Percentiles rank a stretch among this genome's conserved stretches.
phyloP scores from a whole-genome alignment of 495 filamentous ascomycete genomes.

The Podospora fimiseda region DNA sequence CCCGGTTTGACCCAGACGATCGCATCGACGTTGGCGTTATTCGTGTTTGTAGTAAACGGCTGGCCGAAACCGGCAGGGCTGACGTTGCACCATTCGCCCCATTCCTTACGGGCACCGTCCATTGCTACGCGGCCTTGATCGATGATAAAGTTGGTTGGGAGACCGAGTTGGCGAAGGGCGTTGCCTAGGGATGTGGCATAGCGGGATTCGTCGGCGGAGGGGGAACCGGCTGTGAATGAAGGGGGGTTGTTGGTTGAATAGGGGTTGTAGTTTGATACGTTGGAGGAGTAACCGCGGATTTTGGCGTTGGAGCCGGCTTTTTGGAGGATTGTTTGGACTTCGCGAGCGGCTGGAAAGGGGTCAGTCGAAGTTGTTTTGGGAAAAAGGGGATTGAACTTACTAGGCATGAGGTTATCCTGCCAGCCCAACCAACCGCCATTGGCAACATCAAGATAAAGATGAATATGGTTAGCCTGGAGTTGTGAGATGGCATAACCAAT shows the following conservation, averaged over 20 bases:
- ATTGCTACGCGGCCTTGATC: constrained; percentile 37
- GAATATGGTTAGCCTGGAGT: constrained; percentile 52
- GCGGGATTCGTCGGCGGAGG: constrained; percentile 52
- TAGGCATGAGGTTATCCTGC: constrained; percentile 52
- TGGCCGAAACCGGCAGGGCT: constrained; percentile 60
- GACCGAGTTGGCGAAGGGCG: constrained; percentile 49
- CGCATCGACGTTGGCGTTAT: constrained; percentile 54
- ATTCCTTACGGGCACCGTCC: constrained; percentile 52
- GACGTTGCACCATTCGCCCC: constrained; percentile 75
- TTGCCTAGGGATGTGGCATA: constrained; percentile 60
- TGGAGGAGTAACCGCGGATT: constrained; percentile 63
- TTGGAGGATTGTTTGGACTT: constrained; percentile 49
- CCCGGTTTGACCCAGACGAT: constrained; percentile 77
- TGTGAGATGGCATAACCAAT: constrained; percentile 51
- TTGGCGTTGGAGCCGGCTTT: constrained; percentile 34
- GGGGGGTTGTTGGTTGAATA: constrained; percentile 28
- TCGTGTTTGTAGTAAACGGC: constrained; percentile 53
- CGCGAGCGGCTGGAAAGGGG: constrained; percentile 35
- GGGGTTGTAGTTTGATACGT: constrained; percentile 70
- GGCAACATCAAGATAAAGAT: constrained; percentile 58
- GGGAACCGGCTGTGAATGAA: constrained; percentile 35
- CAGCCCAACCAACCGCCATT: constrained; percentile 72
- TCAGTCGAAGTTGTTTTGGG: too few relatives aligned
- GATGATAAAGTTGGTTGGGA: constrained; percentile 57
- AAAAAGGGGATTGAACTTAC: not conserved